phyloP scores from a whole-genome alignment of 2,329 filamentous ascomycete species.

The Colletotrichum caudatum region DNA sequence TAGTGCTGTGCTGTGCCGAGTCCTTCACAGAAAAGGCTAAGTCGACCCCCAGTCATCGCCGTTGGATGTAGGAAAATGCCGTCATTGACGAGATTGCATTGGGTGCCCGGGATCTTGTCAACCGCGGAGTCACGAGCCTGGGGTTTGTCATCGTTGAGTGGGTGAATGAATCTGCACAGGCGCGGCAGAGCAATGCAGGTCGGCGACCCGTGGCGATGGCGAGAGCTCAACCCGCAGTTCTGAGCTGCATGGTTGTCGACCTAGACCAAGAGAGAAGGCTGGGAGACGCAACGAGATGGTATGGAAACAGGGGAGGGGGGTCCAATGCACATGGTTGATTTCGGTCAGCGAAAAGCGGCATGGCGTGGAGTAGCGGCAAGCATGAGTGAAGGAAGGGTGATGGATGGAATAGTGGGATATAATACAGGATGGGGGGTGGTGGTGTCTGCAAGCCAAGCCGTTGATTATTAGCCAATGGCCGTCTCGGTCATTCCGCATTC shows the following conservation, averaged over 20 bases:
- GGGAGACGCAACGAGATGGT: constrained; percentile 5
- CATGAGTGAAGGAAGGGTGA: constrained; percentile 7
- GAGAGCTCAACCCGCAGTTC: background rate
- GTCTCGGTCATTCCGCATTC: constrained; percentile 9
- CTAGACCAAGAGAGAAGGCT: background rate
- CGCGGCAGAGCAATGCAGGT: constrained; percentile 30
- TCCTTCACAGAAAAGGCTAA: background rate
- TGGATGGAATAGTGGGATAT: too few species aligned
- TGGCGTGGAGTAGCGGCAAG: background rate
- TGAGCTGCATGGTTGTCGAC: background rate
- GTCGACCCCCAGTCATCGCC: background rate
- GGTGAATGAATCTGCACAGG: constrained; percentile 9
- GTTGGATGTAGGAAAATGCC: background rate
- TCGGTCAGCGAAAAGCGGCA: constrained; percentile 18
- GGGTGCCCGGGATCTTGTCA: constrained; percentile 8
- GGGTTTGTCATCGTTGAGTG: background rate
- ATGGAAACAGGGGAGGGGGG: background rate
- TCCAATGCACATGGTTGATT: constrained; percentile 25
- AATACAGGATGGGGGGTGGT: too few species aligned
- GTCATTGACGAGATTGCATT: constrained; percentile 10
- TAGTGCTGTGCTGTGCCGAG: background rate
- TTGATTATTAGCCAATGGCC: constrained; percentile 18
- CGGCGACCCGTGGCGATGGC: constrained; percentile 2
- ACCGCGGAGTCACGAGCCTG: background rate
- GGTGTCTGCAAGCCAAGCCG: constrained; percentile 16